Percentiles rank a stretch among this genome's conserved stretches.
Conservation (phyloP, 805 yeast genomes). For the Deakozyma indianensis region DNA sequence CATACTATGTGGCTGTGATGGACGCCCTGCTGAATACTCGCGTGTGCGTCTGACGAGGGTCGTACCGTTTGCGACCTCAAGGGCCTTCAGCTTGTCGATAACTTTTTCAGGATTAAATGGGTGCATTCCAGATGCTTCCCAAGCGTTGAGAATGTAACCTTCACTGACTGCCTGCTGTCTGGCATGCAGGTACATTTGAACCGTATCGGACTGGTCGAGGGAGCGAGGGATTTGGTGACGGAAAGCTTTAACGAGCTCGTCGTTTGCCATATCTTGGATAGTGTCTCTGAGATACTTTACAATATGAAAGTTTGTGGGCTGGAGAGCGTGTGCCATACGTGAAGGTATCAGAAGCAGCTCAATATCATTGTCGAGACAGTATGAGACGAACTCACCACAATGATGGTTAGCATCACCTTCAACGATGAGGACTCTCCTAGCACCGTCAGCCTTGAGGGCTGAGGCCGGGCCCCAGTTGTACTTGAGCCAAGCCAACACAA, state of each 20-base stretch:
- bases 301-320: background rate
- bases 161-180: background rate
- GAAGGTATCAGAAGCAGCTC: background rate
- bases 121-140: slow-evolving; percentile 1
- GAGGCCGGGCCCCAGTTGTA: background rate
- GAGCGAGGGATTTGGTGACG: background rate
- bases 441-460: background rate
- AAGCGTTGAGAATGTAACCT: background rate
- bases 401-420: background rate
- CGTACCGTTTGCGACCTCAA: background rate
- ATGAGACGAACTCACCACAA: background rate
- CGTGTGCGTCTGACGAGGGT: background rate
- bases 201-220: background rate
- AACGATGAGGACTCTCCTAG: background rate
- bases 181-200: background rate
- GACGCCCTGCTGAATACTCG: background rate
- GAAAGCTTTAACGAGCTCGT: background rate
- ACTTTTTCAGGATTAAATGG: background rate
- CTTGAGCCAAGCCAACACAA: background rate
- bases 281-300: background rate
- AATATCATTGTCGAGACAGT: background rate
- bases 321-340: background rate
- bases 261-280: background rate
- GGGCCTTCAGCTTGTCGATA: background rate
- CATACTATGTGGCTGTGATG: background rate